Evolutionary conservation across 176 grass and related monocot genomes (phyloP), one percentile per base, ranked within the genome.

Genomic region (Cocos nucifera): DNA sequence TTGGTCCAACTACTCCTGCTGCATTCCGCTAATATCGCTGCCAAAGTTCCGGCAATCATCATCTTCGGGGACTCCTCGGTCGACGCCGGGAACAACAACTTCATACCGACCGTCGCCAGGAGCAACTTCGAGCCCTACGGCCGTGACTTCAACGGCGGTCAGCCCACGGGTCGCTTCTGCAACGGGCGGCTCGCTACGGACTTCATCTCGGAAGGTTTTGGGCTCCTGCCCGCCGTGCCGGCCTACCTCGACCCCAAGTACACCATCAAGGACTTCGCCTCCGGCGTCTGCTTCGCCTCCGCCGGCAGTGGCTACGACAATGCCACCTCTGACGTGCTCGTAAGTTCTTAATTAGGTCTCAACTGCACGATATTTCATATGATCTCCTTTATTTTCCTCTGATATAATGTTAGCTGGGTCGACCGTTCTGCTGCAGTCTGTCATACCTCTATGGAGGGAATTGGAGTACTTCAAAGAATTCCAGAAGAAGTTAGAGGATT

Each of bases 11-110:
- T 39, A 10, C 32, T 44, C 1, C 12, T 44, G 35, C 35, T 44
- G 9, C 9, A 12, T 44, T 44, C 10, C 35, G 2, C 2, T 8
- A 8, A 3, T 9, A 44, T 44, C 35, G 6, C 35, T 3, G 35
- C 35, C 10, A 14, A 44, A 44, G 74, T 97, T 28, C 78, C 92
- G 17, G 92, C 92, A 26, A 48, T 88, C 72, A 91, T 97, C 69
- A 84, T 91, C 55, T 97, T 97, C 81, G 92, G 92, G 0, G 87
- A 91, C 78, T 97, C 87, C 56, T 88, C 92, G 51, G 87, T 91
- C 51, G 92, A 97, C 73, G 61, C 87, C 24, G 92, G 92, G 62
- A 97, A 97, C 82, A 91, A 91, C 78, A 88, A 97, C 78, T 56
- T 2, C 15, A 74, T 95, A 64, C 19, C 6, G 17, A 90, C 90